phyloP scores from a whole-genome alignment of 768 basidiomycete species.

The Lepiota brunneoincarnata region DNA sequence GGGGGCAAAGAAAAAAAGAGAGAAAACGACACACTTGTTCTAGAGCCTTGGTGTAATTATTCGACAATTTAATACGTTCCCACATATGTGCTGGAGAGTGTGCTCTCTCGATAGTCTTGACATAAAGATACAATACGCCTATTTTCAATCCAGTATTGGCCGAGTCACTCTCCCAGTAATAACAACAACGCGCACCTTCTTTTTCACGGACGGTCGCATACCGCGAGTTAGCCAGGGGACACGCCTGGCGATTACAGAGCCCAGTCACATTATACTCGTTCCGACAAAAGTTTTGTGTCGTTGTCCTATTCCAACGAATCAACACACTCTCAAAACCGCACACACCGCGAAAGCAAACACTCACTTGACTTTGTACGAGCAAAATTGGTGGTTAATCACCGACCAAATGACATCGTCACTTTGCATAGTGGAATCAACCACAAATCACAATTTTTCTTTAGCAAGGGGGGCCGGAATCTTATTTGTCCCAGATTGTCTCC shows the following conservation, averaged over 20 bases:
- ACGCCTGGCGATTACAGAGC: conserved; percentile 91
- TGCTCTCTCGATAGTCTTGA: conserved; percentile 97
- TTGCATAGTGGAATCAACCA: conserved; percentile 50
- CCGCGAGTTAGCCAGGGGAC: conserved; percentile 95
- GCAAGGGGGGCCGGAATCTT: too few relatives aligned
- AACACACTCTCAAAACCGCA: neutral
- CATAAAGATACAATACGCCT: conserved; percentile 89
- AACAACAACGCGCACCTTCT: conserved; percentile 58
- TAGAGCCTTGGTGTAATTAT: conserved; percentile 92
- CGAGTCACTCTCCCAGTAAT: neutral
- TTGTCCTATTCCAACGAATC: conserved; percentile 54
- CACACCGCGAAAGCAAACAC: conserved; percentile 24
- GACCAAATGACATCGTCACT: conserved; percentile 99
- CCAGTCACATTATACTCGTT: conserved; percentile 99
- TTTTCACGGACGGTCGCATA: conserved; percentile 98
- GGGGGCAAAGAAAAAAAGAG: neutral
- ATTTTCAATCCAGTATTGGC: neutral
- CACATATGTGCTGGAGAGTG: conserved; percentile 97
- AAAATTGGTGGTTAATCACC: conserved; percentile 91
- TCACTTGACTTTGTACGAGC: conserved; percentile 99
- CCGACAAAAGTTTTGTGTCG: conserved; percentile 96
- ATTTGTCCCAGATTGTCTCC: conserved; percentile 7
- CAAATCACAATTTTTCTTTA: too few relatives aligned
- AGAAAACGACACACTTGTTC: conserved; percentile 67
- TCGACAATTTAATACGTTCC: conserved; percentile 91